Evolutionary conservation across 192 early-diverging fungal species (phyloP), one percentile per base, ranked within the genome.

Genomic region (Coemansia nantahalensis): DNA sequence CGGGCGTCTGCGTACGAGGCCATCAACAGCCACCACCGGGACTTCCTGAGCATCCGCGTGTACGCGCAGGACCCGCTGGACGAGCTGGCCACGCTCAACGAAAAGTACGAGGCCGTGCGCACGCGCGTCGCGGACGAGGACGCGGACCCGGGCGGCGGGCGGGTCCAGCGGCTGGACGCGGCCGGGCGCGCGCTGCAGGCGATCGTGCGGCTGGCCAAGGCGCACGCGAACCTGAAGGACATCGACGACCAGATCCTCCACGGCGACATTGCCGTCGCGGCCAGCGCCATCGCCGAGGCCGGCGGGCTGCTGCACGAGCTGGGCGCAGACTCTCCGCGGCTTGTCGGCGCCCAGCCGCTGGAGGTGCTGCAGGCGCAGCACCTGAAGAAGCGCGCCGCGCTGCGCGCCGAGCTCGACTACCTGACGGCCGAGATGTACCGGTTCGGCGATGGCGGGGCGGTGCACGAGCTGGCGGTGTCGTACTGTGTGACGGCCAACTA

Each of bases 11-110:
- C 55, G 4, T 70, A 63, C 39, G 67, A 66, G 53, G 68, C 75
- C 13, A 62, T 78, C 46, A 59, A 56, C 44, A 67, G 51, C 58
- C 56, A 78, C 56, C 42, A 65, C 40, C 46, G 58, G 18, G 59
- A 70, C 49, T 56, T 62, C 32, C 51, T 66, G 6, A 56, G 47
- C 44, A 61, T 58, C 26, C 37, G 43, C 26, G 41, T 65, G 36
- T 61, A 68, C 41, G 66, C 54, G 4, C 45, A 56, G 17, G 75
- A 78, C 31, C 67, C 68, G 13, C 64, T 69, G 22, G 64, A 78
- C 60, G 75, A 70, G 38, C 56, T 70, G n/a, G 75, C 67, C 8
- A 66, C 75, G 10, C 51, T 66, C 17, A 70, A 65, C 39, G 75
- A 59, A 41, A 61, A 63, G 36, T 70, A 57, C 67, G 75, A 70